phyloP scores from a whole-genome alignment of 2,329 filamentous ascomycete species.

The Cadophora sp. region DNA sequence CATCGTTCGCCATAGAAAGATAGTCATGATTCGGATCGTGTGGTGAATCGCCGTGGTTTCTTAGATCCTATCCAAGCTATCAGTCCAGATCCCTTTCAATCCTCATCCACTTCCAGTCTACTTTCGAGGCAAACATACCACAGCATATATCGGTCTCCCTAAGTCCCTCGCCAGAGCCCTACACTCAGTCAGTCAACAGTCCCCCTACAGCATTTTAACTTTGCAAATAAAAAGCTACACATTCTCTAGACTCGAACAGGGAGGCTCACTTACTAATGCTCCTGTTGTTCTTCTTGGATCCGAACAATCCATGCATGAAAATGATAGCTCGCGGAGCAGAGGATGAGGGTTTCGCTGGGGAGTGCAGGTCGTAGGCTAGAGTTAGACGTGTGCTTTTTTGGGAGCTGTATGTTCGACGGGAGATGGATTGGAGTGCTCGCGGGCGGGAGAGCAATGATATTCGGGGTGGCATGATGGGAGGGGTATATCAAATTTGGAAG shows the following conservation, averaged over 20 bases:
- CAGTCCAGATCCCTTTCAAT: not conserved
- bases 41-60: slow-evolving; percentile 92
- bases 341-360: slow-evolving; percentile 56
- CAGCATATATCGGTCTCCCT: slow-evolving; percentile 78
- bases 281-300: slow-evolving; percentile 94
- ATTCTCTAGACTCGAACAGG: slow-evolving; percentile 7
- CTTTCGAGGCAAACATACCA: slow-evolving; percentile 60
- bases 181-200: slow-evolving; percentile 31
- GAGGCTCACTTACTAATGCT: slow-evolving; percentile 83
- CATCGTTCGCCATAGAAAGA: slow-evolving; percentile 79
- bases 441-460: slow-evolving; percentile 15
- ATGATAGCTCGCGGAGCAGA: slow-evolving; percentile 69
- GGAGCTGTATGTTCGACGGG: slow-evolving; percentile 16
- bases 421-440: slow-evolving; percentile 22
- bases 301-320: slow-evolving; percentile 92
- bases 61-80: slow-evolving; percentile 68
- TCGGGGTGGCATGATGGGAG: slow-evolving; percentile 21
- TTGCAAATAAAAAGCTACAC: too few species aligned
- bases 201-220: too few species aligned
- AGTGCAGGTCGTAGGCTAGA: slow-evolving; percentile 72
- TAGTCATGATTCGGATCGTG: slow-evolving; percentile 83
- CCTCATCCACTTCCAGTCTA: not conserved
- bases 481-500: not conserved
- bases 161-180: slow-evolving; percentile 84
- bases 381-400: slow-evolving; percentile 6